These are phyloP conservation scores for Blastobotrys proliferans DNA, from an alignment of 1,139 yeast genomes.

Conservation along the genomic window DNA sequence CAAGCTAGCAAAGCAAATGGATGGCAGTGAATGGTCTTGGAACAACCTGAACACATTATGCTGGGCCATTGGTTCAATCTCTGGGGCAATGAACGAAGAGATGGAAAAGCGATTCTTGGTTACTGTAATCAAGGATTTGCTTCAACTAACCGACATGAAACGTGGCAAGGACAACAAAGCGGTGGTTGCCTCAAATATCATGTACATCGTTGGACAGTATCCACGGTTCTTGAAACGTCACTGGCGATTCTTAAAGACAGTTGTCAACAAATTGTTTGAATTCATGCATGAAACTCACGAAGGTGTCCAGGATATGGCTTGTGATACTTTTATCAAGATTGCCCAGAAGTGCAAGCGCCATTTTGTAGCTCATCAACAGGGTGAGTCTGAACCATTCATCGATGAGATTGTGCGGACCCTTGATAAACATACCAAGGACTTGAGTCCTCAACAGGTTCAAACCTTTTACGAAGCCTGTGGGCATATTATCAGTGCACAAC, in stretches of 20 bases:
- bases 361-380: slow-evolving; percentile 81
- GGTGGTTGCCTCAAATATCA: slow-evolving; percentile 96
- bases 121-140: slow-evolving; percentile 83
- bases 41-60: slow-evolving; percentile 93
- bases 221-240: slow-evolving; percentile 97
- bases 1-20: slow-evolving; percentile 86
- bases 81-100: slow-evolving; percentile 98
- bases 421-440: slow-evolving; percentile 81
- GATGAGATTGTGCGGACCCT: slow-evolving; percentile 82
- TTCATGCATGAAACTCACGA: slow-evolving; percentile 99
- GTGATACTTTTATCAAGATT: slow-evolving; percentile 96
- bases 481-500: slow-evolving; percentile 83
- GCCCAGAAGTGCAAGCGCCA: slow-evolving; percentile 93
- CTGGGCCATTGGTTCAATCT: slow-evolving; percentile 99
- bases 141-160: slow-evolving; percentile 90
- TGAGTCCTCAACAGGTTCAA: slow-evolving; percentile 96
- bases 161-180: slow-evolving; percentile 98
- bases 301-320: slow-evolving; percentile 99
- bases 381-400: slow-evolving; percentile 89
- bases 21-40: slow-evolving; percentile 99
- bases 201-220: slow-evolving; percentile 99
- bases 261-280: slow-evolving; percentile 89
- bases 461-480: slow-evolving; percentile 98
- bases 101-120: slow-evolving; percentile 94
- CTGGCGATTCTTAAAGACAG: slow-evolving; percentile 96